Percentiles rank a stretch among this genome's conserved stretches.
phyloP scores from a whole-genome alignment of 1,284 basidiomycete species.

The Peniophora sp. region DNA sequence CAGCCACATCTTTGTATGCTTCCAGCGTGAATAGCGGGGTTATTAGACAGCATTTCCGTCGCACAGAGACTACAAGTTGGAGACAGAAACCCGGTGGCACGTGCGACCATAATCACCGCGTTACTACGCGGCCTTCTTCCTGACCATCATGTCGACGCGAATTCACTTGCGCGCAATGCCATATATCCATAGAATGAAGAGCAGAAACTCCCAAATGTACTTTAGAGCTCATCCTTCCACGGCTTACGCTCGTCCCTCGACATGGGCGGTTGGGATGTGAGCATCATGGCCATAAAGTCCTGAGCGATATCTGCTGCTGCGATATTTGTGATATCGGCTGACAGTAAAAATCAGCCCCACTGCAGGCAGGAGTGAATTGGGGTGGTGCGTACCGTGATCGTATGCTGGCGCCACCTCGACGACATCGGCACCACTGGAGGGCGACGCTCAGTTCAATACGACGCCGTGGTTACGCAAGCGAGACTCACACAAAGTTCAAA shows the following conservation, averaged over 20 bases:
- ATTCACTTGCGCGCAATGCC: too few relatives aligned
- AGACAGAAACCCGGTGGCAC: too few relatives aligned
- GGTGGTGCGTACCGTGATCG: slow-evolving; percentile 42
- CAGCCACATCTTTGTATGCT: too few relatives aligned
- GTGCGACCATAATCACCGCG: too few relatives aligned
- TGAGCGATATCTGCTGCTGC: slow-evolving; percentile 67
- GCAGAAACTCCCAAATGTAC: too few relatives aligned
- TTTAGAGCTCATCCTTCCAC: slow-evolving; percentile 20
- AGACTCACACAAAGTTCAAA: slow-evolving; percentile 66
- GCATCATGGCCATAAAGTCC: slow-evolving; percentile 59
- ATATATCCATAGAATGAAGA: too few relatives aligned
- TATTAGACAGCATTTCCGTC: too few relatives aligned
- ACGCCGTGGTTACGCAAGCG: neutral
- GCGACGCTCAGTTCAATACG: neutral
- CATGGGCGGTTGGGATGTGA: slow-evolving; percentile 29
- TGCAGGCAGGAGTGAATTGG: neutral
- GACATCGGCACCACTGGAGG: slow-evolving; percentile 56
- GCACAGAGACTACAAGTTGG: too few relatives aligned
- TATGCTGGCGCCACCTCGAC: slow-evolving; percentile 80
- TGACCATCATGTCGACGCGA: too few relatives aligned
- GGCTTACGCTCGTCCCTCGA: slow-evolving; percentile 10
- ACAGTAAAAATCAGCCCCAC: neutral
- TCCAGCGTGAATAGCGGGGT: too few relatives aligned
- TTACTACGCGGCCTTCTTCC: too few relatives aligned
- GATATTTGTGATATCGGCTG: slow-evolving; percentile 62